These are phyloP conservation scores for Petunia hybrid DNA, from an alignment of 305 asterid genomes.

Conservation along the genomic window DNA sequence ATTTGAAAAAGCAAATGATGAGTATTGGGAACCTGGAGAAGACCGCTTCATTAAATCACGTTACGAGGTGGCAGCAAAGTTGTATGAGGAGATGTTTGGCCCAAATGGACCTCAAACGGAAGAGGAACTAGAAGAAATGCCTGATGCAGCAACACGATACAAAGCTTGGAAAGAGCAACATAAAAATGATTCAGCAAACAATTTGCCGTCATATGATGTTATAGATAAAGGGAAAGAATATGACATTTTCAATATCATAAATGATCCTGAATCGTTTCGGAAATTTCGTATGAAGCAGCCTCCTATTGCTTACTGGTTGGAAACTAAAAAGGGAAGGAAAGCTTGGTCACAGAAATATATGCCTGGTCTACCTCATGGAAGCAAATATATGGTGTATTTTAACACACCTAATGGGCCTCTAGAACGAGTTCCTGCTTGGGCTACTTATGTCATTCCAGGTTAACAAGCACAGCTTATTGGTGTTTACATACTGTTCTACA, in stretches of 20 bases:
- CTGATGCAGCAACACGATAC: conserved; percentile 85
- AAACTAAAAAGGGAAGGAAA: conserved; percentile 94
- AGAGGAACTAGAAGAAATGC: conserved; percentile 87
- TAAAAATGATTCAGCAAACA: conserved; percentile 92
- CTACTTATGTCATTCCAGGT: conserved; percentile 96
- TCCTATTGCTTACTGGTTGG: conserved; percentile 94
- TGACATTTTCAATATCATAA: conserved; percentile 62
- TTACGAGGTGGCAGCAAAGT: conserved; percentile 76
- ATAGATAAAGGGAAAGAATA: conserved; percentile 72
- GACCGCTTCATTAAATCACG: conserved; percentile 81
- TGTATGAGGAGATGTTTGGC: conserved; percentile 95
- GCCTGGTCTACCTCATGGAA: conserved; percentile 94
- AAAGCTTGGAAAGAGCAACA: conserved; percentile 95
- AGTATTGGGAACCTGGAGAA: conserved; percentile 99
- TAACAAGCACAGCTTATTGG: conserved; percentile 21
- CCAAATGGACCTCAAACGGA: conserved; percentile 98
- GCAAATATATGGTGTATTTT: conserved; percentile 89
- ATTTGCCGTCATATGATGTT: conserved; percentile 87
- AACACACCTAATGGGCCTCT: conserved; percentile 93
- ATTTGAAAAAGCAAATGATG: conserved; percentile 81
- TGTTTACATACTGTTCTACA: conserved; percentile 2
- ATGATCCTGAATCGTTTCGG: conserved; percentile 77
- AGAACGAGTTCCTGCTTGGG: conserved; percentile 99
- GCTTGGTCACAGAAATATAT: conserved; percentile 90
- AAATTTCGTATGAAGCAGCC: conserved; percentile 77